phyloP scores from a whole-genome alignment of 192 early-diverging fungal genomes.

The Lobosporangium transversale region DNA sequence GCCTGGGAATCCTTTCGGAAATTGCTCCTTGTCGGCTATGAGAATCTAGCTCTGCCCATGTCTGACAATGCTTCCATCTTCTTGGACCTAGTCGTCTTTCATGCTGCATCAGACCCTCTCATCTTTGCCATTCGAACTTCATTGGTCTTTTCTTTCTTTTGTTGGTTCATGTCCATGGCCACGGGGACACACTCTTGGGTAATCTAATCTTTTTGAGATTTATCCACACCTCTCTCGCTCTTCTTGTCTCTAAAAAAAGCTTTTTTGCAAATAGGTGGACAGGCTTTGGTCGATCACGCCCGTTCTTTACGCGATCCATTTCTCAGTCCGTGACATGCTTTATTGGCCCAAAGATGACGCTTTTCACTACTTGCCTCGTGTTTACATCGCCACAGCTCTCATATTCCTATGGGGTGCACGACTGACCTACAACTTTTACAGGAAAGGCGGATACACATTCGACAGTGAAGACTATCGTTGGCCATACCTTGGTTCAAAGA shows the following conservation, averaged over 20 bases:
- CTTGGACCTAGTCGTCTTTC: conserved; percentile 30
- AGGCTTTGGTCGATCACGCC: conserved; percentile 83
- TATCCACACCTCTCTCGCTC: neutral
- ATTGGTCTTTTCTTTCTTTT: conserved; percentile 25
- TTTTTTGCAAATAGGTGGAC: conserved; percentile 71
- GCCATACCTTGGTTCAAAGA: conserved; percentile 50
- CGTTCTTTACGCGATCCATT: conserved; percentile 66
- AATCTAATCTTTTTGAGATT: conserved; percentile 18
- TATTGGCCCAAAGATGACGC: conserved; percentile 22
- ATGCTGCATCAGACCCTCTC: conserved; percentile 53
- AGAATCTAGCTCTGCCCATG: conserved; percentile 13
- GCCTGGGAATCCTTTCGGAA: conserved; percentile 21
- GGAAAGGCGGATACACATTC: conserved; percentile 79
- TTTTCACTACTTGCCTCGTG: conserved; percentile 26
- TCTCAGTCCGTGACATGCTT: conserved; percentile 60
- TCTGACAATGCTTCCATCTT: conserved; percentile 31
- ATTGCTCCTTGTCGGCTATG: conserved; percentile 13
- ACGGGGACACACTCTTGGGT: conserved; percentile 60
- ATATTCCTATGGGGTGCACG: conserved; percentile 77
- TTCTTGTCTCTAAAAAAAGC: neutral
- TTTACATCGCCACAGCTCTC: conserved; percentile 54
- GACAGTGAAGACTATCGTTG: conserved; percentile 84
- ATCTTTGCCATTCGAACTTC: conserved; percentile 33
- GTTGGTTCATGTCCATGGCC: conserved; percentile 56
- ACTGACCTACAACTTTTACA: conserved; percentile 80